phyloP scores from a whole-genome alignment of 1,284 basidiomycete genomes.

The Ustilago lituana region DNA sequence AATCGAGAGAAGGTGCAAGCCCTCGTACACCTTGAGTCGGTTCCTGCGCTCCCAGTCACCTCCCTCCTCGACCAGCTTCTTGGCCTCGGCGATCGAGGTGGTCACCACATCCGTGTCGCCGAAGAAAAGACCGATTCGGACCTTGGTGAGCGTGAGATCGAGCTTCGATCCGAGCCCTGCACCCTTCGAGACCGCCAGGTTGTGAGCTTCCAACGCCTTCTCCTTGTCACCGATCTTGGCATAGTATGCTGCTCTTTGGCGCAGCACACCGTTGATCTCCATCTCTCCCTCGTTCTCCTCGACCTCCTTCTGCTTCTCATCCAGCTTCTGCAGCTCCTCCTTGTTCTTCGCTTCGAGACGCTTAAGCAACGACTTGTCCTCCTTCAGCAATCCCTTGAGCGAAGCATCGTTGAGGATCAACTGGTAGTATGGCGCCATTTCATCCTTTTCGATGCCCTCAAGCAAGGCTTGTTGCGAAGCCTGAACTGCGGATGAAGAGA shows the following conservation, averaged over 20 bases:
- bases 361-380: conserved; percentile 74
- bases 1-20: conserved; percentile 83
- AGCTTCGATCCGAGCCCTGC: conserved; percentile 91
- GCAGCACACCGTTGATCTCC: conserved; percentile 87
- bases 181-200: conserved; percentile 87
- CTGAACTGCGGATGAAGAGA: conserved; percentile 52
- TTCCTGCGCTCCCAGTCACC: conserved; percentile 99
- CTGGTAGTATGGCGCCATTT: conserved; percentile 66
- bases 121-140: conserved; percentile 92
- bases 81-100: conserved; percentile 80
- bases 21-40: conserved; percentile 93
- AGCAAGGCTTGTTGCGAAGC: conserved; percentile 76
- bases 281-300: conserved; percentile 91
- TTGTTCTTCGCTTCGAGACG: conserved; percentile 80
- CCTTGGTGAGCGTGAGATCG: conserved; percentile 87
- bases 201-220: conserved; percentile 76
- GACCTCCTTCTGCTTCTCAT: conserved; percentile 83
- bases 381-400: conserved; percentile 63
- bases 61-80: conserved; percentile 88
- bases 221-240: conserved; percentile 89
- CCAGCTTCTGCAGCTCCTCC: conserved; percentile 79
- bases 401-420: conserved; percentile 60
- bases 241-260: conserved; percentile 85
- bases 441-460: conserved; percentile 82
- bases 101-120: conserved; percentile 81